Evolutionary conservation across 257 asterid species (phyloP).

Genomic region (Gentiana macrophylla): DNA sequence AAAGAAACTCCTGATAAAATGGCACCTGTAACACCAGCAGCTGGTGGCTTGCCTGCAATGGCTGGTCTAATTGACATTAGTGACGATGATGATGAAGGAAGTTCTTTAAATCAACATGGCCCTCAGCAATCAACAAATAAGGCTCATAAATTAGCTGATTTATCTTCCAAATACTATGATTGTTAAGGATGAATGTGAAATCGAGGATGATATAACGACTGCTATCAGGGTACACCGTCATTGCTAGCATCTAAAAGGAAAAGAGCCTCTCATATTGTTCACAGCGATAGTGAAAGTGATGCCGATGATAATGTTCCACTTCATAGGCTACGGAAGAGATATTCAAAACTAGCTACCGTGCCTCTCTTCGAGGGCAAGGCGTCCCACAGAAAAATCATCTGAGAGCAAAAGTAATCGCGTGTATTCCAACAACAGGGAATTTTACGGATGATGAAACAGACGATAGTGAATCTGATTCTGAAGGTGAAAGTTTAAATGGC

Average conservation of each 20-base stretch:
- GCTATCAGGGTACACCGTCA: constrained; percentile 3
- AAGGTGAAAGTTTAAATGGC: constrained; percentile 41
- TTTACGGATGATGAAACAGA: constrained; percentile 19
- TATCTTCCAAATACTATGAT: constrained; percentile 6
- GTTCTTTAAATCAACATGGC: not conserved
- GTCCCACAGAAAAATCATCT: constrained; percentile 1
- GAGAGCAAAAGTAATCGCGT: not conserved
- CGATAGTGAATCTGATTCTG: constrained; percentile 30
- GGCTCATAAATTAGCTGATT: constrained; percentile 11
- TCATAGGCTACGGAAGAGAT: constrained; percentile 17
- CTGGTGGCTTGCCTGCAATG: constrained; percentile 14
- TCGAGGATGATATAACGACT: constrained; percentile 17
- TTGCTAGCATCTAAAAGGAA: constrained; percentile 21
- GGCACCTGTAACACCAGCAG: constrained; percentile 36
- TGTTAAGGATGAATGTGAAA: constrained; percentile 11
- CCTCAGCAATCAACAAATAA: constrained; percentile 9
- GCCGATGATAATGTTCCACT: constrained; percentile 33
- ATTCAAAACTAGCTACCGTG: not conserved
- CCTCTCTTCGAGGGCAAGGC: constrained; percentile 11
- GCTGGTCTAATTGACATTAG: constrained; percentile 22
- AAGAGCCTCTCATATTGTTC: constrained; percentile 25
- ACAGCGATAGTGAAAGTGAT: constrained; percentile 42
- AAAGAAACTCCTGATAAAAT: constrained; percentile 19
- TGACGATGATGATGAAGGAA: constrained; percentile 38
- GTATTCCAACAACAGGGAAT: constrained; percentile 6